Evolutionary conservation across 345 rosid genomes (phyloP).

Genomic region (Camelina laxa): DNA sequence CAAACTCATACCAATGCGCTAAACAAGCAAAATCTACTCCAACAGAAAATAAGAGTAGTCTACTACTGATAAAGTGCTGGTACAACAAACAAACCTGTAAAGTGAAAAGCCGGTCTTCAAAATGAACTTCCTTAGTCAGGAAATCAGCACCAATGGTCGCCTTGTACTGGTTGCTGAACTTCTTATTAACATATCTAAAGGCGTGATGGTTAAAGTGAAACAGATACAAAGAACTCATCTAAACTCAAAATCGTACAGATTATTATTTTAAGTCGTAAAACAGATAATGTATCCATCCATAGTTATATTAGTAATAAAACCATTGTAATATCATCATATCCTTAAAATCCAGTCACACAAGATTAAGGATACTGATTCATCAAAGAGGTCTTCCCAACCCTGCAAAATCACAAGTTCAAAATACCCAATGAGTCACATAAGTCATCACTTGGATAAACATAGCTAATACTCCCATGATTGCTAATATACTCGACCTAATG

Average conservation of each 20-base stretch:
- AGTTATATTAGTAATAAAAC: not conserved
- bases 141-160: conserved; percentile 97
- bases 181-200: conserved; percentile 87
- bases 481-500: not conserved
- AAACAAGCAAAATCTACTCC: not conserved
- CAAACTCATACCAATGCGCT: not conserved
- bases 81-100: conserved; percentile 77
- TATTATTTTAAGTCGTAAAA: not conserved
- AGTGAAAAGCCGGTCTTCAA: conserved; percentile 90
- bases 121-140: conserved; percentile 88
- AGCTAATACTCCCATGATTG: not conserved
- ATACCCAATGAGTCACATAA: not conserved
- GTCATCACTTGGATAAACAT: not conserved
- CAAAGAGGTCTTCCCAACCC: conserved; percentile 97
- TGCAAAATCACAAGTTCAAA: conserved; percentile 40
- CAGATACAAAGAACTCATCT: conserved; percentile 29
- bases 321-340: not conserved
- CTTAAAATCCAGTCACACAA: not conserved
- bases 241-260: not conserved
- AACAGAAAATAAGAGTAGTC: not conserved
- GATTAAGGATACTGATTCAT: conserved; percentile 87
- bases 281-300: not conserved
- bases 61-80: not conserved
- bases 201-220: conserved; percentile 40
- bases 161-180: conserved; percentile 93